A percentile compares a stretch with the other conserved stretches of the same genome.
Conservation (phyloP, 2,329 filamentous ascomycete species). For the Claviceps arundinis region DNA sequence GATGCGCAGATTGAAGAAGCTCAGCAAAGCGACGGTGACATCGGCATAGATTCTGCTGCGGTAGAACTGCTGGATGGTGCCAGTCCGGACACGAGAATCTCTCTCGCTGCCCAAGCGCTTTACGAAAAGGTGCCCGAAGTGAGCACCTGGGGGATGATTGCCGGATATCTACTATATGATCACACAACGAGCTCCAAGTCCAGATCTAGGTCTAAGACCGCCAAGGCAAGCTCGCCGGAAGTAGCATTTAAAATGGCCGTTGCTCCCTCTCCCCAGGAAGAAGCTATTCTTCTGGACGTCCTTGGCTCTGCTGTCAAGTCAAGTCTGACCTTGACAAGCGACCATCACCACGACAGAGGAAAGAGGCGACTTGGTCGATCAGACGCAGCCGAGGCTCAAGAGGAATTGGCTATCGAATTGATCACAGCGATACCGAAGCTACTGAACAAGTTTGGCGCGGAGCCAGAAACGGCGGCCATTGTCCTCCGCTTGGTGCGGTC, state of each 20-base stretch:
- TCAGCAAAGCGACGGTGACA: conserved; percentile 29
- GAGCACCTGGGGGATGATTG: conserved; percentile 74
- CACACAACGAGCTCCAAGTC: conserved; percentile 55
- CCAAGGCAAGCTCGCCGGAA: conserved; percentile 39
- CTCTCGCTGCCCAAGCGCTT: conserved; percentile 71
- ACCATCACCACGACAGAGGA: conserved; percentile 52
- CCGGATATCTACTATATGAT: conserved; percentile 85
- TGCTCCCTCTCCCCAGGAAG: conserved; percentile 62
- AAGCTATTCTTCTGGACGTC: conserved; percentile 75
- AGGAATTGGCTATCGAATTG: conserved; percentile 65
- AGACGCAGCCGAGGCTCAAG: conserved; percentile 57
- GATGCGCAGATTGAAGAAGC: conserved; percentile 55
- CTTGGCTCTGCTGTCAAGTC: conserved; percentile 71
- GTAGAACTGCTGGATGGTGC: conserved; percentile 46
- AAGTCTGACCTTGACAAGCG: conserved; percentile 51
- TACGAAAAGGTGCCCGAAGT: conserved; percentile 74
- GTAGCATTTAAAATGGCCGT: conserved; percentile 56
- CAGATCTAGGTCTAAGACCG: conserved; percentile 34
- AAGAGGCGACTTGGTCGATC: conserved; percentile 45
- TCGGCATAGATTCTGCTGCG: conserved; percentile 33
- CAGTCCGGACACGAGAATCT: conserved; percentile 66
- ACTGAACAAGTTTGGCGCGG: conserved; percentile 86
- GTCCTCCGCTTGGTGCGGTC: conserved; percentile 78
- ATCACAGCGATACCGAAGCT: conserved; percentile 70
- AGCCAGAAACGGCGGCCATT: conserved; percentile 70